Conservation (phyloP, 352 stramenopile genomes). For the Blastocystis sp. region DNA sequence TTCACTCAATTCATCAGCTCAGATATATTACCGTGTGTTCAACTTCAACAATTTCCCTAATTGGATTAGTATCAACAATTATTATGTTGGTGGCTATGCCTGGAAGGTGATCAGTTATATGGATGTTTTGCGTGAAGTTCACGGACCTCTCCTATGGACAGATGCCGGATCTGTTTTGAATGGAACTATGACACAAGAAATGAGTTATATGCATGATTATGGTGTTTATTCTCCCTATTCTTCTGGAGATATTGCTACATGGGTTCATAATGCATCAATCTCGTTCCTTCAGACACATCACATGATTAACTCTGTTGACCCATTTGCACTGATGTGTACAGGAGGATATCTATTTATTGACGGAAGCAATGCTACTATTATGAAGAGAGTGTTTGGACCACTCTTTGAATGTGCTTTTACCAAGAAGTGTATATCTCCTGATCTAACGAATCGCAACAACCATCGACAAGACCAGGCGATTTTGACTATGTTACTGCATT, state of each 20-base stretch:
- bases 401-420: constrained; percentile 14
- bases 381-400: background rate
- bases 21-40: background rate
- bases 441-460: background rate
- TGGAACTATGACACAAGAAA: background rate
- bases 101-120: constrained; percentile 1
- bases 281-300: background rate
- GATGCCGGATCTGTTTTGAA: background rate
- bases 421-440: background rate
- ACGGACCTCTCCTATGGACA: background rate
- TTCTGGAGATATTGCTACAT: background rate
- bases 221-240: background rate
- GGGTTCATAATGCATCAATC: background rate
- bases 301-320: background rate
- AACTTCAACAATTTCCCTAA: background rate
- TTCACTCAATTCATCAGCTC: background rate
- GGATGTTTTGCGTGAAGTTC: background rate
- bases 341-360: constrained; percentile 8
- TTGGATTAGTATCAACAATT: background rate
- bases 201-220: background rate
- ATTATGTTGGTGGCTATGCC: background rate
- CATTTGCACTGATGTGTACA: background rate
- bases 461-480: background rate
- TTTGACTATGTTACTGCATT: constrained; percentile 1
- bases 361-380: background rate